These are phyloP conservation scores for Porodaedalea pini DNA, from an alignment of 1,284 basidiomycete species.

Conservation along the genomic window DNA sequence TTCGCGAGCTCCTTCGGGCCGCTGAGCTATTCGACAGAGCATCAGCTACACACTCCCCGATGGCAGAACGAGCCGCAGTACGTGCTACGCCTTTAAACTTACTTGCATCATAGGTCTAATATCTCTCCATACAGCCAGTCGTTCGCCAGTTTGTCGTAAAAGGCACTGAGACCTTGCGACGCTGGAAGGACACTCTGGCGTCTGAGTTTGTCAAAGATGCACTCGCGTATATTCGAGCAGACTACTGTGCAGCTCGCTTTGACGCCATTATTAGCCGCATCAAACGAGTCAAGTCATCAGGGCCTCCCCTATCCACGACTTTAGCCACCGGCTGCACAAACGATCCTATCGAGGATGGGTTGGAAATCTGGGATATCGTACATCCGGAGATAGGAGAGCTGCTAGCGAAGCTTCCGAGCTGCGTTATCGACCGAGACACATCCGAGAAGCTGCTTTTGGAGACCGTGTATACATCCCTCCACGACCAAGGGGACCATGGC, in stretches of 20 bases:
- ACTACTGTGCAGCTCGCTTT: neutral
- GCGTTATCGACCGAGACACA: neutral
- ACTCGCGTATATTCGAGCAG: neutral
- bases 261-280: neutral
- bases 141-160: neutral
- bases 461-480: neutral
- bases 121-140: neutral
- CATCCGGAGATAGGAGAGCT: constrained; percentile 8
- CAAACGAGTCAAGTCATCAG: neutral
- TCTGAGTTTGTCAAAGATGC: neutral
- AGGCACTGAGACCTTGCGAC: neutral
- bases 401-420: neutral
- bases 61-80: neutral
- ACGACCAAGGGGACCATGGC: neutral
- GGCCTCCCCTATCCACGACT: neutral
- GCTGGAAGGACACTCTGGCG: neutral
- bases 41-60: neutral
- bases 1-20: neutral
- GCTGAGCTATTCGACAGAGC: neutral
- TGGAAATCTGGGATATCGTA: constrained; percentile 2
- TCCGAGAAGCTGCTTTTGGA: neutral
- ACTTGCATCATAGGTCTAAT: too few species aligned
- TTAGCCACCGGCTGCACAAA: neutral
- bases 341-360: neutral
- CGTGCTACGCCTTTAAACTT: neutral